Base-by-base conservation (phyloP, 2,329 filamentous ascomycete genomes). In the Pyricularia grisea region DNA sequence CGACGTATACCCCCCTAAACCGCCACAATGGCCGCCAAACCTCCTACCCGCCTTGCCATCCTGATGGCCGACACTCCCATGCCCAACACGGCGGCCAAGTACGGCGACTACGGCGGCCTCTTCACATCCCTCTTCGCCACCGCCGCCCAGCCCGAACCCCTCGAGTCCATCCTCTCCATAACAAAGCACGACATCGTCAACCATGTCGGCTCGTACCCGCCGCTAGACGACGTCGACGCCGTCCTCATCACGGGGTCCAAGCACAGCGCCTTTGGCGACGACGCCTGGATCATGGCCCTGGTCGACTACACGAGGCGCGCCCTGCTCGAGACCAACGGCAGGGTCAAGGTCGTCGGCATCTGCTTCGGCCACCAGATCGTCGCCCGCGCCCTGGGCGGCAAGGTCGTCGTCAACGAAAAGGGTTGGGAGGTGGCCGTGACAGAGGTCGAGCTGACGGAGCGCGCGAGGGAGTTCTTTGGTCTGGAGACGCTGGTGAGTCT, bases 321-420 rank as follows among this genome's bases (percentile, higher is more conserved):
- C 0, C 73, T 79, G 4, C 71, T 72, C 50, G 82, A 91, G 3
- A 82, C 92, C 42, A 81, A 82, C 14, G 85, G 90, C 72, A 81
- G 87, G 0, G 86, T 95, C 9, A 85, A 88, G 50, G 79, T 94
- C n/a, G 83, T 97, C 20, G 93, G 92, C 12, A 85, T 95, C 20
- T 97, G 93, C 79, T 97, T 94, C 77, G 93, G 93, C 5, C 93
- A 96, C 77, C 92, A 97, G 81, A 93, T 97, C 74, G 81, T 95
- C 63, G 92, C 86, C 0, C 84, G 92, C 68, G 91, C 92, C 0
- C 76, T 94, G 73, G 91, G 88, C 3, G 85, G 81, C 25, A 85
- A 86, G 73, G 90, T 96, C 2, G 88, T 83, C 50, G 81, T 88
- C 68, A 92, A 87, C 76, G 83, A 88, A 28, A 78, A 81, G 25